phyloP scores from a whole-genome alignment of 768 basidiomycete species.

The Trametes sanguinea region DNA sequence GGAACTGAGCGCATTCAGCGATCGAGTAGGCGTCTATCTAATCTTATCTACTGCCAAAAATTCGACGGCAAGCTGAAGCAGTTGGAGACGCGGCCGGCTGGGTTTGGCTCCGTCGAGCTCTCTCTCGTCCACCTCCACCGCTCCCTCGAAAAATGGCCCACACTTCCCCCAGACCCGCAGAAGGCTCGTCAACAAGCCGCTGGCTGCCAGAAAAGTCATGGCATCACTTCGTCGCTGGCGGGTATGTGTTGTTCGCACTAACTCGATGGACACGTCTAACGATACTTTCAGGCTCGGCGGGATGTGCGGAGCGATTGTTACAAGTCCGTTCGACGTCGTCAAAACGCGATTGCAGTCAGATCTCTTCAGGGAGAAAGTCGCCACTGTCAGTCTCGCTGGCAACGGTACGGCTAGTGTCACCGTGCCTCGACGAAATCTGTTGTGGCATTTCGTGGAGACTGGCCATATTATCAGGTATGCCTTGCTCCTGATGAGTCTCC shows the following conservation, averaged over 20 bases:
- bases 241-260: conserved; percentile 49
- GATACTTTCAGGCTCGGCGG: conserved; percentile 72
- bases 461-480: conserved; percentile 82
- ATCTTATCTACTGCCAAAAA: conserved; percentile 27
- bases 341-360: conserved; percentile 96
- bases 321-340: conserved; percentile 97
- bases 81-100: conserved; percentile 1
- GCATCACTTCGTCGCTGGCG: conserved; percentile 85
- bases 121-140: conserved; percentile 15
- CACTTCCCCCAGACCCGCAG: conserved; percentile 28
- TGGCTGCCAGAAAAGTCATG: conserved; percentile 74
- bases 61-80: background rate
- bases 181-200: conserved; percentile 37
- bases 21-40: conserved; percentile 7
- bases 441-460: conserved; percentile 96
- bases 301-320: conserved; percentile 96
- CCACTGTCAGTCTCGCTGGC: conserved; percentile 32
- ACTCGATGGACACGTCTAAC: background rate
- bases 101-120: conserved; percentile 12
- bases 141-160: conserved; percentile 25
- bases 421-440: conserved; percentile 48
- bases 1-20: too few species aligned
- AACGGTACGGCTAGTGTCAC: conserved; percentile 36
- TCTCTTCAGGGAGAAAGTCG: conserved; percentile 61
- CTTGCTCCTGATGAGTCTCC: too few species aligned